These are phyloP conservation scores for Hevea brasiliensis DNA, from an alignment of 345 rosid species.

Conservation along the genomic window DNA sequence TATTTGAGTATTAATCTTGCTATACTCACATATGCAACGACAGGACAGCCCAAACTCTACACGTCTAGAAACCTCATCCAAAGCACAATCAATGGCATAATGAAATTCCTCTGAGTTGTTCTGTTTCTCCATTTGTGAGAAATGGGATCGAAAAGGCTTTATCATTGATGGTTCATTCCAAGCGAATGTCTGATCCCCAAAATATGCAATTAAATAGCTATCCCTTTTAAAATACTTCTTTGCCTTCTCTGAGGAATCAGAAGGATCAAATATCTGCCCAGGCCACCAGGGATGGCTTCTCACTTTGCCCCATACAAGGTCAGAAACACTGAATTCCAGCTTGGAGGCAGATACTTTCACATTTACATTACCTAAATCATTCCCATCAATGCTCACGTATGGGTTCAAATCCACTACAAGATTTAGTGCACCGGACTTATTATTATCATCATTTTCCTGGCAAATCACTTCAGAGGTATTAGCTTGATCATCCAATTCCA, in stretches of 20 bases:
- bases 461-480: constrained; percentile 9
- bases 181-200: constrained; percentile 73
- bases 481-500: constrained; percentile 20
- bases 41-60: constrained; percentile 72
- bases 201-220: constrained; percentile 55
- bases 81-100: constrained; percentile 62
- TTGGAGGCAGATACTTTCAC: constrained; percentile 11
- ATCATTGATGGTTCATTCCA: constrained; percentile 62
- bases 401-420: constrained; percentile 28
- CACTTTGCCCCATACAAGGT: constrained; percentile 89
- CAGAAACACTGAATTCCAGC: constrained; percentile 38
- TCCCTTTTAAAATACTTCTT: constrained; percentile 58
- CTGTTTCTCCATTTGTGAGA: constrained; percentile 64
- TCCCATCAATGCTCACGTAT: constrained; percentile 7
- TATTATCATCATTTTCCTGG: constrained; percentile 8
- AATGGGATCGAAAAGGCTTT: constrained; percentile 62
- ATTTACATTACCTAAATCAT: constrained; percentile 9
- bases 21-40: constrained; percentile 52
- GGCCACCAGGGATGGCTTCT: constrained; percentile 98
- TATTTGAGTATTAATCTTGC: constrained; percentile 46
- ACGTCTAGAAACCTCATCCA: constrained; percentile 76
- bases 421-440: constrained; percentile 9
- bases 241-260: constrained; percentile 57
- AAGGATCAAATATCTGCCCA: constrained; percentile 63
- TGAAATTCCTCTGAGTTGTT: constrained; percentile 43